Evolutionary conservation across 192 early-diverging fungal species (phyloP), one percentile per base, ranked within the genome.

Genomic region (Thoreauomyces humboldtii): DNA sequence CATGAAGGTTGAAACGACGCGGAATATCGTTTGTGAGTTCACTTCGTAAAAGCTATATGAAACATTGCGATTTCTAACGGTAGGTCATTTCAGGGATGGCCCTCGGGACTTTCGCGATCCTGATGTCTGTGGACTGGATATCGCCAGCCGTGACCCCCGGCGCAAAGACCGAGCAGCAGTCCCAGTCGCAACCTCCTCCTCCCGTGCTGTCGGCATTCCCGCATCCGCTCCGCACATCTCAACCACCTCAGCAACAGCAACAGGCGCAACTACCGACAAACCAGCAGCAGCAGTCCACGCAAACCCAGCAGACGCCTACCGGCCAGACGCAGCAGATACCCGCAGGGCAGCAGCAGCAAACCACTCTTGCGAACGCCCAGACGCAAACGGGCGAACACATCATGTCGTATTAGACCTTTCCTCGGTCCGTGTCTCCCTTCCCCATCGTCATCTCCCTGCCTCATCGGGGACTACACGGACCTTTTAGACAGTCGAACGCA

Each of bases 1-100:
- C 9, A 83, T 93, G 37, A 88, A 91, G 73, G 87, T 91, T 69
- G 91, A 94, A 45, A 84, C 89, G 0, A 94, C 91, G 3, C 55
- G 68, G 37, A 59, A 51, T 37, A 71, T 71, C 2, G 69, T 63
- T 37, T 71, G 69, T 71, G 42, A 63, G 69, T 70, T 15, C 47
- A n/a, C n/a, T n/a, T n/a, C n/a, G n/a, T n/a, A n/a, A n/a, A n/a
- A n/a, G n/a, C n/a, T n/a, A n/a, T n/a, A n/a, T n/a, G n/a, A n/a
- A n/a, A n/a, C n/a, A n/a, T n/a, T n/a, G n/a, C n/a, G n/a, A n/a
- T n/a, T n/a, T n/a, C n/a, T n/a, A n/a, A n/a, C n/a, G n/a, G n/a
- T n/a, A n/a, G n/a, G n/a, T 37, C 17, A 12, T 50, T 27, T 2
- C 32, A 69, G 67, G 67, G 67, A 69, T 69, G 52, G 67, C 59